Conservation (phyloP, 108 stramenopile genomes). For the Cyclotella sp. region DNA sequence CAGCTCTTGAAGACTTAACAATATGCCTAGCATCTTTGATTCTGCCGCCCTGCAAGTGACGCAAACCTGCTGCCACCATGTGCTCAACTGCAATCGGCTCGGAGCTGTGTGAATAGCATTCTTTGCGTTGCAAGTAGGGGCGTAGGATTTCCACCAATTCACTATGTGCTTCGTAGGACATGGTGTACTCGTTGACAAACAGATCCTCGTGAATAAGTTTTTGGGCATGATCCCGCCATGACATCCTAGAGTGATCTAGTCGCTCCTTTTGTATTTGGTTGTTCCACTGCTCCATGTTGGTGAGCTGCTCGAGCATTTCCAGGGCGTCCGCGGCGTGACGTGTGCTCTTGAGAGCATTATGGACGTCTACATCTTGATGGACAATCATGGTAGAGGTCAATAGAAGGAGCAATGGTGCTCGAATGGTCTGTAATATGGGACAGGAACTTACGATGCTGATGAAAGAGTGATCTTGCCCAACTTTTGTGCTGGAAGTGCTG, state of each 20-base stretch:
- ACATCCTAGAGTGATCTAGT: neutral
- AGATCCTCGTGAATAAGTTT: neutral
- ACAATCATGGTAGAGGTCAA: too few relatives aligned
- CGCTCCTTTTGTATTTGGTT: neutral
- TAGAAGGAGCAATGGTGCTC: too few relatives aligned
- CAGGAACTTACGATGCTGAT: too few relatives aligned
- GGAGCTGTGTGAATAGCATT: neutral
- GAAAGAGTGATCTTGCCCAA: too few relatives aligned
- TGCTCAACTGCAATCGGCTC: too few relatives aligned
- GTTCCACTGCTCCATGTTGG: neutral
- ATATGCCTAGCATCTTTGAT: conserved; percentile 22
- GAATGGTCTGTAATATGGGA: too few relatives aligned
- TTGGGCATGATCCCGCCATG: neutral
- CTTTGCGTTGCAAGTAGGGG: conserved; percentile 4
- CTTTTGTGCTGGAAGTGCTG: too few relatives aligned
- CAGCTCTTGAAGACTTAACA: too few relatives aligned
- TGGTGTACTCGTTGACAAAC: conserved; percentile 16
- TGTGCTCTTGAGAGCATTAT: neutral
- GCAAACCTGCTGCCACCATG: too few relatives aligned
- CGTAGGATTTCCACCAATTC: conserved; percentile 2
- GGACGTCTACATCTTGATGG: neutral
- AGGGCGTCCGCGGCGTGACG: neutral
- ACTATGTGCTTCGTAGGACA: conserved; percentile 7
- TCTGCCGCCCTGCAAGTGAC: too few relatives aligned
- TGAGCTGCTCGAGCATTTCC: conserved; percentile 1